A percentile compares a stretch with the other conserved stretches of the same genome.
These are phyloP conservation scores for Terfezia boudieri DNA, from an alignment of 495 filamentous ascomycete species.

Conservation along the genomic window DNA sequence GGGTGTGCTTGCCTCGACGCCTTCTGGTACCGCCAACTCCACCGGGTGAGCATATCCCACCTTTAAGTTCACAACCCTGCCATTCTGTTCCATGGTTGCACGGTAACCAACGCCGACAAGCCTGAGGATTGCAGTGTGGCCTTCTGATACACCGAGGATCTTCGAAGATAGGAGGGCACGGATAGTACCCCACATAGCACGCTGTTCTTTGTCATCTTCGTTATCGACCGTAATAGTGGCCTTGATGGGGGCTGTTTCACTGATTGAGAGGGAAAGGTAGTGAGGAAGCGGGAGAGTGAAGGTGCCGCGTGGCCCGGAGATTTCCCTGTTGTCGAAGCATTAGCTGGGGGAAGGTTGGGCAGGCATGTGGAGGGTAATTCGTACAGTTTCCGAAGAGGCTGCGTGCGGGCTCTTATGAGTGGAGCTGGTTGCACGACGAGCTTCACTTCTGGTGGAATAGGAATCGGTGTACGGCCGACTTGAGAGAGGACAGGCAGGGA, in stretches of 20 bases:
- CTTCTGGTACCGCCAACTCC: constrained; percentile 59
- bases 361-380: constrained; percentile 43
- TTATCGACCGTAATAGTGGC: constrained; percentile 46
- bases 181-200: constrained; percentile 93
- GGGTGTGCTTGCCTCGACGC: constrained; percentile 69
- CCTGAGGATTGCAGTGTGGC: constrained; percentile 76
- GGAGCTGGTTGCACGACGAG: constrained; percentile 39
- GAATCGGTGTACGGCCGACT: constrained; percentile 59
- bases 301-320: constrained; percentile 13
- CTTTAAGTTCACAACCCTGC: constrained; percentile 66
- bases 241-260: constrained; percentile 27
- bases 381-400: constrained; percentile 31
- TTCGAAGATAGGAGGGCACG: constrained; percentile 76
- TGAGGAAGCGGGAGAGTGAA: constrained; percentile 47
- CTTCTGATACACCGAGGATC: constrained; percentile 84
- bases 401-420: constrained; percentile 28
- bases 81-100: constrained; percentile 46
- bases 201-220: constrained; percentile 41
- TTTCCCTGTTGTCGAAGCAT: constrained; percentile 19
- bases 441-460: constrained; percentile 63
- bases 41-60: constrained; percentile 91
- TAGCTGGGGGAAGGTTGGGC: not conserved
- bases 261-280: constrained; percentile 40
- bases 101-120: constrained; percentile 94
- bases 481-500: constrained; percentile 46